Base-by-base conservation (phyloP, 176 grass and related monocot genomes). In the Dendrocalamus sinicus region DNA sequence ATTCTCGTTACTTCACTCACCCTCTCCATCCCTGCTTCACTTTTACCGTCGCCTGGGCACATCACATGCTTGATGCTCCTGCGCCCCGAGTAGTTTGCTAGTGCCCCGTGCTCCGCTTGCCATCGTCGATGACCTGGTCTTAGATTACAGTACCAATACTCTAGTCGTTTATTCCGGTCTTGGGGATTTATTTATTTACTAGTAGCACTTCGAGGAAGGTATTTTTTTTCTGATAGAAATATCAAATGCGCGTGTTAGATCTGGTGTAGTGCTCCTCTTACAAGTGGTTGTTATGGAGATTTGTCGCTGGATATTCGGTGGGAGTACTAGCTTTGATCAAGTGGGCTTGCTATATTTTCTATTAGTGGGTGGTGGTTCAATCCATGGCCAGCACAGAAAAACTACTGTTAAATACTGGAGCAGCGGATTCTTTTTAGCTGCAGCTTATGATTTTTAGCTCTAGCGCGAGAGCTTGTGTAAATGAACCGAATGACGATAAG, bases 1-100 rank as follows among this genome's bases (percentile, higher is more conserved):
- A 98, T 89, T 77, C 78, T 82, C 39, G 45, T 79, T 72, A 78
- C 60, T 86, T 81, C 47, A 11, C 9, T 63, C 60, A 4, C 23
- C 60, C 60, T 12, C 6, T 51, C 17, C 46, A 39, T 78, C 19
- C 20, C 63, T 17, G 8, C 8, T 32, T 7, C 14, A 4, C 19
- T 57, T 26, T 30, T 64, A 30, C 61, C 4, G 32, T 50, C 13
- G 71, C 46, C 52, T 5, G 0, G 22, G 67, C 81, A 83, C 70
- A 83, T 83, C 81, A 74, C 70, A 83, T 83, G 81, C 24, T 83
- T 35, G 55, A 50, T 83, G 81, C 43, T 15, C 24, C 14, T 23
- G 22, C 17, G 57, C 17, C 17, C 39, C 30, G 16, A 44, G 7
- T 62, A 44, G 17, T 41, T 40, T 76, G 12, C 50, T 16, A 17